Percentiles rank a stretch among this genome's conserved stretches.
These are phyloP conservation scores for Plasmodium chabaudi DNA, from an alignment of 169 alveolate genomes.

Conservation along the genomic window DNA sequence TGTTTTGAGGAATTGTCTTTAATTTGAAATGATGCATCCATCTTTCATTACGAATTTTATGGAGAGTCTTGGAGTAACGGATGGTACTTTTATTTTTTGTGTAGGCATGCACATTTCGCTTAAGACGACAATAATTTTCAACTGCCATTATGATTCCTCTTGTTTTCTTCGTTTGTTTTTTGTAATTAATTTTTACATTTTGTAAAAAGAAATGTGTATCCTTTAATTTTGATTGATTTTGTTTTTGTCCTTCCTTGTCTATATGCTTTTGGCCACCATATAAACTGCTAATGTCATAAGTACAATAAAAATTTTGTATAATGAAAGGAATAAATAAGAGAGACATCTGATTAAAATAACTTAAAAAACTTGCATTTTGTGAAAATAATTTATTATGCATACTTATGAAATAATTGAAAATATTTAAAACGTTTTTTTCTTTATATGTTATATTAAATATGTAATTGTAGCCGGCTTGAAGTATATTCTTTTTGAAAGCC, in stretches of 20 bases:
- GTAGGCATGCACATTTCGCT: background rate
- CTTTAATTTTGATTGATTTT: background rate
- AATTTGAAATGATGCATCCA: background rate
- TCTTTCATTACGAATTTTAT: background rate
- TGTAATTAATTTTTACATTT: background rate
- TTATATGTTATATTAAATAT: constrained; percentile 26
- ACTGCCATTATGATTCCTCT: constrained; percentile 2
- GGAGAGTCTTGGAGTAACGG: too few species aligned
- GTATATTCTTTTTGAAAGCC: constrained; percentile 18
- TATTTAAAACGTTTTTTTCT: constrained; percentile 34
- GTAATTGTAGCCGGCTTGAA: background rate
- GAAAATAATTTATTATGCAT: background rate
- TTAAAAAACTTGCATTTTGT: background rate
- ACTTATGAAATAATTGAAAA: constrained; percentile 13
- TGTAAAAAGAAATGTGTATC: background rate
- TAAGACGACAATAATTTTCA: background rate
- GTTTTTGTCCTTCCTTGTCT: background rate
- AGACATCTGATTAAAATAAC: constrained; percentile 21
- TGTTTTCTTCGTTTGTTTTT: background rate
- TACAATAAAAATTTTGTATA: constrained; percentile 27
- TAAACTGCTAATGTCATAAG: constrained; percentile 1
- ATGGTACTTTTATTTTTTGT: too few species aligned
- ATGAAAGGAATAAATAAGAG: constrained; percentile 13
- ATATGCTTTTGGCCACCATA: background rate
- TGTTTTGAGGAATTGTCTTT: background rate